phyloP scores from a whole-genome alignment of 192 early-diverging fungal genomes.

The Kickxella alabastrina region DNA sequence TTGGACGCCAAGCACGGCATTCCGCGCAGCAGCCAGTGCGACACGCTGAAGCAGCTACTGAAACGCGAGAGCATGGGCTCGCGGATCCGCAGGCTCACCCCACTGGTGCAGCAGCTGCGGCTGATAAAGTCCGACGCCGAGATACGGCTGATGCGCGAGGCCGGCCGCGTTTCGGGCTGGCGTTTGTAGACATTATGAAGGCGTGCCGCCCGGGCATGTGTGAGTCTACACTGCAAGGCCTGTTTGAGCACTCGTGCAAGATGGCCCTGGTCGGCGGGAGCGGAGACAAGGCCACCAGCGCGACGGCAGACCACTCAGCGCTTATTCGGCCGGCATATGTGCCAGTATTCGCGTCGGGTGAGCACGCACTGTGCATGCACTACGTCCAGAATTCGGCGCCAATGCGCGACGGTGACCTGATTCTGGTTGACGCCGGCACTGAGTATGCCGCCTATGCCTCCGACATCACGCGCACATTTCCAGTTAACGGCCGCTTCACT shows the following conservation, averaged over 20 bases:
- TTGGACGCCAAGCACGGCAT: conserved; percentile 25
- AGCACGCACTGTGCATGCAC: conserved; percentile 88
- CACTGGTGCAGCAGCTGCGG: conserved; percentile 68
- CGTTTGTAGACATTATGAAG: conserved; percentile 76
- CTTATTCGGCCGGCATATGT: conserved; percentile 75
- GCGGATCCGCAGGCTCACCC: conserved; percentile 51
- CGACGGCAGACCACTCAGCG: conserved; percentile 21
- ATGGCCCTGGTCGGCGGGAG: conserved; percentile 33
- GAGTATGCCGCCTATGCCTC: conserved; percentile 86
- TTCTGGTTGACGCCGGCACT: conserved; percentile 88
- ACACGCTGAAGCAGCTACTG: conserved; percentile 8
- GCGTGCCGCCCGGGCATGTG: conserved; percentile 63
- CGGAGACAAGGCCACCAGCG: conserved; percentile 55
- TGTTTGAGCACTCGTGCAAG: conserved; percentile 68
- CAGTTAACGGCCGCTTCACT: conserved; percentile 82
- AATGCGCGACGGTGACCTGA: conserved; percentile 68
- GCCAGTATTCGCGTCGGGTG: conserved; percentile 91
- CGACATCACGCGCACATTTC: conserved; percentile 94
- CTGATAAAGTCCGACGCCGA: conserved; percentile 77
- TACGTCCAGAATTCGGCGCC: conserved; percentile 82
- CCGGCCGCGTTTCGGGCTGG: conserved; percentile 74
- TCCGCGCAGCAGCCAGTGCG: conserved; percentile 24
- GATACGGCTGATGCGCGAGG: conserved; percentile 70
- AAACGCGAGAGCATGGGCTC: conserved; percentile 19
- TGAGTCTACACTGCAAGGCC: conserved; percentile 74